Percentiles rank a stretch among this genome's conserved stretches.
These are phyloP conservation scores for Torulaspora franciscae DNA, from an alignment of 805 yeast genomes.

Conservation along the genomic window DNA sequence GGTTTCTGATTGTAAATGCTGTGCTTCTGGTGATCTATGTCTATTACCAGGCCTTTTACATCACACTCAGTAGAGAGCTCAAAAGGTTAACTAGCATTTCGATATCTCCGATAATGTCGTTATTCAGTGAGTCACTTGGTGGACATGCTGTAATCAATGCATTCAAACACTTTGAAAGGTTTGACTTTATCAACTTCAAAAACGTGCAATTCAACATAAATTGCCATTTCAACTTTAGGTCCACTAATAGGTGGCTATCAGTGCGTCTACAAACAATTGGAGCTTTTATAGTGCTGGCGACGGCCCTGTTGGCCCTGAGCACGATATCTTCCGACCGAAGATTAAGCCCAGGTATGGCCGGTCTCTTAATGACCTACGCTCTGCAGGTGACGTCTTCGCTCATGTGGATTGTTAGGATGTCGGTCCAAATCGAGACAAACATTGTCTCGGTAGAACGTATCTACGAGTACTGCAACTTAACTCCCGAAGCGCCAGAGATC, in stretches of 20 bases:
- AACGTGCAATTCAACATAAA: slow-evolving; percentile 48
- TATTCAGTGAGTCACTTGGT: slow-evolving; percentile 71
- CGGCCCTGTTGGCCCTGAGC: slow-evolving; percentile 45
- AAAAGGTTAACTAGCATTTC: slow-evolving; percentile 67
- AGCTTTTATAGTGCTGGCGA: slow-evolving; percentile 47
- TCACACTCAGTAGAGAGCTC: slow-evolving; percentile 68
- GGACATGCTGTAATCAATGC: slow-evolving; percentile 81
- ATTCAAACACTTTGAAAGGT: slow-evolving; percentile 60
- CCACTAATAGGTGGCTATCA: slow-evolving; percentile 62
- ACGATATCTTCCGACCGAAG: slow-evolving; percentile 40
- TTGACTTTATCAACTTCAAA: slow-evolving; percentile 49
- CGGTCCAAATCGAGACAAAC: slow-evolving; percentile 60
- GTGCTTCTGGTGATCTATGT: slow-evolving; percentile 50
- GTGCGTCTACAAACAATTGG: slow-evolving; percentile 60
- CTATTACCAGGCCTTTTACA: slow-evolving; percentile 67
- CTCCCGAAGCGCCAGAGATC: slow-evolving; percentile 44
- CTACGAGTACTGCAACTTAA: slow-evolving; percentile 49
- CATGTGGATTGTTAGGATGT: slow-evolving; percentile 52
- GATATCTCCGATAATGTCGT: slow-evolving; percentile 74
- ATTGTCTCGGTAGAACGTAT: slow-evolving; percentile 66
- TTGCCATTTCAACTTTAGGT: slow-evolving; percentile 46
- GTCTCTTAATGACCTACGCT: slow-evolving; percentile 61
- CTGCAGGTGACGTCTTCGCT: slow-evolving; percentile 51
- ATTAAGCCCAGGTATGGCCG: slow-evolving; percentile 55
- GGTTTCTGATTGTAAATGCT: slow-evolving; percentile 45